A percentile compares a stretch with the other conserved stretches of the same genome.
Evolutionary conservation across 208 protist genomes (phyloP).

Genomic region (Wallacemonas sp.): DNA sequence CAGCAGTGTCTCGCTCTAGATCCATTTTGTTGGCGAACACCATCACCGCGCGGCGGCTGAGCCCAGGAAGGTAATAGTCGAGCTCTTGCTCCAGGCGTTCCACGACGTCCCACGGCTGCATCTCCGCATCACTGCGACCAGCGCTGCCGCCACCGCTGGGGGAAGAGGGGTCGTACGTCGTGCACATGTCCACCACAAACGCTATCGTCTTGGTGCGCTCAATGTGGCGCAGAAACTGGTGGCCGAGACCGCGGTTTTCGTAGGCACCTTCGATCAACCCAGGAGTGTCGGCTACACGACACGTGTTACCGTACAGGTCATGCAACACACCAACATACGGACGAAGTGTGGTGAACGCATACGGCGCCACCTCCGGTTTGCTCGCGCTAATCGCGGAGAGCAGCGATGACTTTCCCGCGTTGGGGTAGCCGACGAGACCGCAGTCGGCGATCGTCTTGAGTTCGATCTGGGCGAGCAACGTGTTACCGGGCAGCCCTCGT

Average conservation of each 20-base stretch:
- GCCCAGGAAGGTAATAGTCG: conserved; percentile 80
- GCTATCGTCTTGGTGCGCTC: conserved; percentile 87
- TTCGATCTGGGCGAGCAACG: conserved; percentile 88
- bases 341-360: conserved; percentile 90
- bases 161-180: conserved; percentile 48
- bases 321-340: conserved; percentile 88
- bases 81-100: conserved; percentile 72
- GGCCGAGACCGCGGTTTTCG: conserved; percentile 85
- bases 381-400: conserved; percentile 85
- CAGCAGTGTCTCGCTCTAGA: conserved; percentile 48
- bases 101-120: conserved; percentile 87
- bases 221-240: conserved; percentile 92
- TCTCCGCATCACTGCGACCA: conserved; percentile 6
- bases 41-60: conserved; percentile 76
- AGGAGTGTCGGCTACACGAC: conserved; percentile 87
- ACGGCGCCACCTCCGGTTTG: conserved; percentile 83
- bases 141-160: neutral
- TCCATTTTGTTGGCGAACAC: conserved; percentile 94
- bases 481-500: conserved; percentile 88
- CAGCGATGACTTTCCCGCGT: conserved; percentile 92
- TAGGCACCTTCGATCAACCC: conserved; percentile 92
- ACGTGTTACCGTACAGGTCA: conserved; percentile 82
- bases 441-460: conserved; percentile 92
- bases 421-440: conserved; percentile 91
- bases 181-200: conserved; percentile 90